Percentiles rank a stretch among this genome's conserved stretches.
These are phyloP conservation scores for Calcarisporium arbuscula DNA, from an alignment of 2,329 filamentous ascomycete genomes.

Conservation along the genomic window DNA sequence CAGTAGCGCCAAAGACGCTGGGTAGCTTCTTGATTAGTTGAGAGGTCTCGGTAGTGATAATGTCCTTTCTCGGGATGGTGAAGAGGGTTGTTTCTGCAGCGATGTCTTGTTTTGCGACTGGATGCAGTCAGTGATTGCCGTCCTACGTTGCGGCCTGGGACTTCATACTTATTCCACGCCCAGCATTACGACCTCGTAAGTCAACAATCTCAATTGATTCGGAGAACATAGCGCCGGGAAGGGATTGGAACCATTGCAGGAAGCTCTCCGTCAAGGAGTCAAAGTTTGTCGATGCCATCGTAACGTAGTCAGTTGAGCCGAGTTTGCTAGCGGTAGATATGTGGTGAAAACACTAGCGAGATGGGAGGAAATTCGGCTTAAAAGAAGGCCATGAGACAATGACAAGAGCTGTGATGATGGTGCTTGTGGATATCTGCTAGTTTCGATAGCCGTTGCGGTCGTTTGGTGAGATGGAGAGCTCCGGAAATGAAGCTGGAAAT, in stretches of 20 bases:
- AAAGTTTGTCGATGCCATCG: conserved; percentile 27
- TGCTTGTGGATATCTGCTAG: too few species aligned
- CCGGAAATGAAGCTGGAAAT: too few species aligned
- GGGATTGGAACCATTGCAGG: conserved; percentile 46
- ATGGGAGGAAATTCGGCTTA: too few species aligned
- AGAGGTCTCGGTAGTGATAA: conserved; percentile 70
- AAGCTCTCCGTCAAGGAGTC: conserved; percentile 38
- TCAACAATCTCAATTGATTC: conserved; percentile 46
- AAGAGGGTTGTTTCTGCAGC: conserved; percentile 71
- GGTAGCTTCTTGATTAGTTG: conserved; percentile 53
- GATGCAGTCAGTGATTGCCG: neutral
- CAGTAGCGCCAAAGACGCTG: conserved; percentile 39
- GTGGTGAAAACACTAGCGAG: too few species aligned
- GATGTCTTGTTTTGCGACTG: conserved; percentile 68
- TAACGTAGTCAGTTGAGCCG: too few species aligned
- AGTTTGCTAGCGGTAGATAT: too few species aligned
- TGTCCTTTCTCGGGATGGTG: conserved; percentile 64
- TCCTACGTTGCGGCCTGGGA: too few species aligned
- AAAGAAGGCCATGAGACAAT: too few species aligned
- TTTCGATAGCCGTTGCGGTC: too few species aligned
- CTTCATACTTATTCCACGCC: conserved; percentile 51
- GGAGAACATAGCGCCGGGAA: conserved; percentile 48
- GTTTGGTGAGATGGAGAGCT: too few species aligned
- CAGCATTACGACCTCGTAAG: conserved; percentile 42
- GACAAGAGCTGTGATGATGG: too few species aligned